Conservation (phyloP, 2,329 filamentous ascomycete genomes). For the Neofusicoccum laricinum region DNA sequence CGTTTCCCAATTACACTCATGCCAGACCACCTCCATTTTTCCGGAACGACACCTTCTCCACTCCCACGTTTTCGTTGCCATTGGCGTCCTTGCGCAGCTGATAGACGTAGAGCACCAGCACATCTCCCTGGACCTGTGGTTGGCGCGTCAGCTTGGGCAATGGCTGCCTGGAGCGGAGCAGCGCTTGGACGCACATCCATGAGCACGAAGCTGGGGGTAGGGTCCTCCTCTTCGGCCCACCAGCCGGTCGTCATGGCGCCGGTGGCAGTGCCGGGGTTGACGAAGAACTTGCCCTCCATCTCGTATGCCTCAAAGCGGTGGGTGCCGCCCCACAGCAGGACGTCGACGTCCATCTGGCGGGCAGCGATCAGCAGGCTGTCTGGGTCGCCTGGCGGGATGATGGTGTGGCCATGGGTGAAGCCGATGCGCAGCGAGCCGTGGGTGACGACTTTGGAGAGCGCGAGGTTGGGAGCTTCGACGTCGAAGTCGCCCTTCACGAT, state of each 20-base stretch:
- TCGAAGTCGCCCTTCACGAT: slow-evolving; percentile 70
- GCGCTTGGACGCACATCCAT: slow-evolving; percentile 81
- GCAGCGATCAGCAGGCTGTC: slow-evolving; percentile 66
- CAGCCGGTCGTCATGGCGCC: slow-evolving; percentile 62
- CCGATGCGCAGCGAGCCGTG: slow-evolving; percentile 66
- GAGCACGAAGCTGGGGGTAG: slow-evolving; percentile 87
- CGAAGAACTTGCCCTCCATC: slow-evolving; percentile 69
- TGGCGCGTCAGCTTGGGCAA: slow-evolving; percentile 6
- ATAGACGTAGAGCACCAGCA: slow-evolving; percentile 92
- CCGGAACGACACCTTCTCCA: slow-evolving; percentile 56
- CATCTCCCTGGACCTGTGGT: slow-evolving; percentile 84
- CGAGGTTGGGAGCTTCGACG: slow-evolving; percentile 63
- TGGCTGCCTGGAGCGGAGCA: neutral
- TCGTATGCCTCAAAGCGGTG: slow-evolving; percentile 70
- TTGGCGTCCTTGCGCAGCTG: slow-evolving; percentile 53
- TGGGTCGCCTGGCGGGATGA: slow-evolving; percentile 65
- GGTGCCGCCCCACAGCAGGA: slow-evolving; percentile 67
- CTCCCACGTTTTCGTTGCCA: slow-evolving; percentile 52
- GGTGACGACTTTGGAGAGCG: slow-evolving; percentile 67
- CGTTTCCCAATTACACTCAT: slow-evolving; percentile 18
- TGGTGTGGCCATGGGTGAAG: slow-evolving; percentile 70
- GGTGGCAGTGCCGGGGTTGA: slow-evolving; percentile 67
- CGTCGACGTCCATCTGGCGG: slow-evolving; percentile 69
- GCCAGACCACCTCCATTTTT: slow-evolving; percentile 45
- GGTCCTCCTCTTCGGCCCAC: slow-evolving; percentile 60